Base-by-base conservation (phyloP, 2,329 filamentous ascomycete genomes). In the Colletotrichum endophyticum region DNA sequence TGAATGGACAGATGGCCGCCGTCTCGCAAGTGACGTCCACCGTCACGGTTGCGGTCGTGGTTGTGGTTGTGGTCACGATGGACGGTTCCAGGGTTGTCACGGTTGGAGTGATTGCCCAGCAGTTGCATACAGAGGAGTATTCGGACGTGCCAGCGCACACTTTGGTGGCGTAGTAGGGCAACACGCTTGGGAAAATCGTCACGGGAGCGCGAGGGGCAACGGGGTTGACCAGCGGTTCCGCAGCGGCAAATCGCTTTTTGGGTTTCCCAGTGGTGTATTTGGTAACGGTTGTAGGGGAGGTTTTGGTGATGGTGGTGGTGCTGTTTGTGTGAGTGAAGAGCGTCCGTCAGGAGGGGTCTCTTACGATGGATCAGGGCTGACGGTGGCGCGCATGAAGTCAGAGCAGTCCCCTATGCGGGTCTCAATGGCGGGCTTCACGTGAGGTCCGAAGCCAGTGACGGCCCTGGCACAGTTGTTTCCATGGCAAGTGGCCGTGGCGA, bases 41-140 rank as follows among this genome's bases (percentile, higher is more conserved):
- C 34, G 68, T 69, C 13, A 86, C 83, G n/a, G 85, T 87, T 57
- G 81, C 79, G 22, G 84, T 87, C 64, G 28, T 34, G 19, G 85
- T 87, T 53, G 81, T 80, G n/a, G 84, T 87, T 63, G 3, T 30
- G 9, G 22, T 3, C 53, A 82, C 80, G 69, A 85, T 87, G 32
- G 85, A 83, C 57, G 78, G 78, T 19, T 84, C 78, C 57, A 83
- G 85, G 9, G 86, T 87, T 64, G 81, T 84, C 39, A 83, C 81
- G 16, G 80, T 75, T 30, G 81, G 81, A 28, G 85, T 86, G 79
- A 88, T 82, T 67, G 85, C 85, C 82, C 84, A 88, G 84, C 87
- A 88, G 74, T 81, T 82, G 84, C 86, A 88, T 66, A 84, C 86
- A 39, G 85, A 85, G 49, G 85, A 80, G 81, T 86, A 88, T 44